Base-by-base conservation (phyloP, 2,329 filamentous ascomycete species). In the Chaetomiaceae sp. region DNA sequence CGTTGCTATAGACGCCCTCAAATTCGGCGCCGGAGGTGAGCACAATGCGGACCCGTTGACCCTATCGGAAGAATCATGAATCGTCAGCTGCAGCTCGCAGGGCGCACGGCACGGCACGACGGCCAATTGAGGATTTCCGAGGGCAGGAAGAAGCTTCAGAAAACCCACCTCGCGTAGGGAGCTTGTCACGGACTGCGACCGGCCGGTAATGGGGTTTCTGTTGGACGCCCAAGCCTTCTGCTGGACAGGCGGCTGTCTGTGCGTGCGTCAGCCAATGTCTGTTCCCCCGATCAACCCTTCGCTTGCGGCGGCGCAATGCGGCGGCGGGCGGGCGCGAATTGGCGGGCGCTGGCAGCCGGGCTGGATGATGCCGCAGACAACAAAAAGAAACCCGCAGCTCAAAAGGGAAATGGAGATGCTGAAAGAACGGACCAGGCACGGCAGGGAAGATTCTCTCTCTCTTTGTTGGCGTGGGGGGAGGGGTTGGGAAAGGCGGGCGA, bases 111-210 rank as follows among this genome's bases (percentile, higher is more conserved):
- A 7, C 2, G 20, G 38, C 32, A 45, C n/a, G n/a, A n/a, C n/a
- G n/a, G 45, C 33, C 34, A 42, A 43, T 39, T 49, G 45, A 47
- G 42, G 29, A 36, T 26, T 15, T 15, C n/a, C n/a, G n/a, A n/a
- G 26, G 19, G 24, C 4, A 37, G 34, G 29, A 11, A 42, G 20
- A 11, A 42, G 26, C 33, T 47, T 26, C n/a, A n/a, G n/a, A n/a
- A 19, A 32, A 57, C 60, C 54, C 42, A 65, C 62, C 60, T 65
- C 62, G 45, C 58, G 62, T 48, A 64, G 56, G 42, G 59, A 54
- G 45, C 49, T 56, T 9, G 53, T 58, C 44, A 49, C 50, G 14
- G 57, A 56, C 42, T 56, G 52, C 40, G 60, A 52, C 44, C 56
- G 60, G 43, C 56, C 59, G 27, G 60, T 60, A 43, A 61, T 58